Percentiles rank a stretch among this genome's conserved stretches.
These are phyloP conservation scores for Berkeleyomyces basicola DNA, from an alignment of 2,329 filamentous ascomycete species.

Conservation along the genomic window DNA sequence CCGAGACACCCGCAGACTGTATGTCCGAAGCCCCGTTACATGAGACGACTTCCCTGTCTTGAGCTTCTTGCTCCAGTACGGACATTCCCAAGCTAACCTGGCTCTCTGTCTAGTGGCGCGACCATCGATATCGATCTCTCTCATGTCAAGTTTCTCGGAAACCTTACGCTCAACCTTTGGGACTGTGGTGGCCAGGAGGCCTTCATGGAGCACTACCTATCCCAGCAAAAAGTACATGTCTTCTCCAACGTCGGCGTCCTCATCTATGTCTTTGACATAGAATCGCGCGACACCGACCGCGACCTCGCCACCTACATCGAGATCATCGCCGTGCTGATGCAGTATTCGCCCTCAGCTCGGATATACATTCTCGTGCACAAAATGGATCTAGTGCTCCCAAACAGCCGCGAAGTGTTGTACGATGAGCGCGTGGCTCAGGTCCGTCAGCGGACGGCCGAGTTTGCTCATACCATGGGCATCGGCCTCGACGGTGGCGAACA, in stretches of 20 bases:
- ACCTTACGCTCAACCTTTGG: slow-evolving; percentile 93
- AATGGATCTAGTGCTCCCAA: slow-evolving; percentile 83
- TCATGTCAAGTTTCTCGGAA: slow-evolving; percentile 97
- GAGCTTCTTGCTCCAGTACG: too few species aligned
- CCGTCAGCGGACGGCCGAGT: slow-evolving; percentile 50
- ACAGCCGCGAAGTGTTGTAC: slow-evolving; percentile 66
- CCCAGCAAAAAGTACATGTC: slow-evolving; percentile 86
- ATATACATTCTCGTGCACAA: slow-evolving; percentile 97
- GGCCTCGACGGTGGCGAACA: slow-evolving; percentile 19
- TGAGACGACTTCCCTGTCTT: too few species aligned
- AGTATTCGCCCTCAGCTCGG: slow-evolving; percentile 65
- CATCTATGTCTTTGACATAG: slow-evolving; percentile 98
- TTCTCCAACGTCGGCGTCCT: slow-evolving; percentile 93
- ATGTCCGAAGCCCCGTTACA: slow-evolving; percentile 17
- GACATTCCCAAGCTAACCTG: too few species aligned
- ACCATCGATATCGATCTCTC: slow-evolving; percentile 98
- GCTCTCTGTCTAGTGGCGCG: slow-evolving; percentile 41
- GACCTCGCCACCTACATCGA: slow-evolving; percentile 85
- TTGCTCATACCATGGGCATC: slow-evolving; percentile 17
- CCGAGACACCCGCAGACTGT: slow-evolving; percentile 77
- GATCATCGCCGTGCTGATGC: slow-evolving; percentile 73
- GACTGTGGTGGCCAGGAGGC: slow-evolving; percentile 97
- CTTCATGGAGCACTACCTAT: slow-evolving; percentile 97
- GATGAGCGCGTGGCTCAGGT: slow-evolving; percentile 68
- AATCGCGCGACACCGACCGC: slow-evolving; percentile 83